Conservation (phyloP, 2,329 filamentous ascomycete species). For the Talaromyces islandicus region DNA sequence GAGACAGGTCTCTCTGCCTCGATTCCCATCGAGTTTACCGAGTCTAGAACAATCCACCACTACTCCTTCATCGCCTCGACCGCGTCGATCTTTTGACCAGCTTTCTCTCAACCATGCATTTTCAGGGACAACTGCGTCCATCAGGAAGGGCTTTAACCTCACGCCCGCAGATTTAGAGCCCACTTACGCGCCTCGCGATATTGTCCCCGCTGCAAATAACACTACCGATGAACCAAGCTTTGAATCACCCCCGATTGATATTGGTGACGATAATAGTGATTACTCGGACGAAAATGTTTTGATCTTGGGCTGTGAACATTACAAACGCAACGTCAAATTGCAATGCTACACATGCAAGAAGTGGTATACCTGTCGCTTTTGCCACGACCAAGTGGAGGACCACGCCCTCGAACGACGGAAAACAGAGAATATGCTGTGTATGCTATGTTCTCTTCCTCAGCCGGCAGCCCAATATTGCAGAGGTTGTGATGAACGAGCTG, state of each 20-base stretch:
- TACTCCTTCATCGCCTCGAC: conserved; percentile 22
- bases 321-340: conserved; percentile 90
- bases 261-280: conserved; percentile 26
- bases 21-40: conserved; percentile 19
- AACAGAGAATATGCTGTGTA: conserved; percentile 95
- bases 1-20: conserved; percentile 13
- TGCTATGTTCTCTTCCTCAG: conserved; percentile 85
- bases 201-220: not conserved
- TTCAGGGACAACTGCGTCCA: conserved; percentile 21
- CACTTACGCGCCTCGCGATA: conserved; percentile 54
- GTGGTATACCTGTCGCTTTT: conserved; percentile 95
- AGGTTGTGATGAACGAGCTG: conserved; percentile 68
- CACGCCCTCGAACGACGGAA: conserved; percentile 73
- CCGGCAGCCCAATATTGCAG: conserved; percentile 71
- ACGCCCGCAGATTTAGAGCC: conserved; percentile 55
- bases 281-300: conserved; percentile 46
- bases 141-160: conserved; percentile 35
- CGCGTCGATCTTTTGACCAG: conserved; percentile 23
- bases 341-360: conserved; percentile 84
- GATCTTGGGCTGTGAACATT: conserved; percentile 78
- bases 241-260: conserved; percentile 14
- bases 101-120: conserved; percentile 19
- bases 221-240: not conserved
- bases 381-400: conserved; percentile 78
- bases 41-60: conserved; percentile 16